Conservation (phyloP, 768 basidiomycete genomes). For the Kwoniella botswanensis region DNA sequence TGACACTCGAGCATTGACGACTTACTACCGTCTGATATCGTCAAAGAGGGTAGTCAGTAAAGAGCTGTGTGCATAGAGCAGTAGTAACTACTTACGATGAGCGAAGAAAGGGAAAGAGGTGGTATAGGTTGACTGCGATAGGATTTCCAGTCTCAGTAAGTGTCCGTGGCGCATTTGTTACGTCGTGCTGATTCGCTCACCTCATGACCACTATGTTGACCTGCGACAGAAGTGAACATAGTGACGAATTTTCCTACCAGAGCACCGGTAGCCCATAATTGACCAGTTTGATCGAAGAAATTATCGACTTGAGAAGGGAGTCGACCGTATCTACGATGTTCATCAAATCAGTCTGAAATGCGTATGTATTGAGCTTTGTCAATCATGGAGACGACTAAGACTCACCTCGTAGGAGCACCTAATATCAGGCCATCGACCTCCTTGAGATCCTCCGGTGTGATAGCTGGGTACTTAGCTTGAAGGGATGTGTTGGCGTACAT, state of each 20-base stretch:
- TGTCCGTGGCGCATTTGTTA: not conserved
- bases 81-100: slow-evolving; percentile 61
- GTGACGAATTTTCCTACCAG: slow-evolving; percentile 71
- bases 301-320: slow-evolving; percentile 52
- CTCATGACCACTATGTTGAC: slow-evolving; percentile 75
- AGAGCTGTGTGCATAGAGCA: not conserved
- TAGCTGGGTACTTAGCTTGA: slow-evolving; percentile 69
- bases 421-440: slow-evolving; percentile 71
- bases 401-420: slow-evolving; percentile 61
- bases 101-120: slow-evolving; percentile 65
- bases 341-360: not conserved
- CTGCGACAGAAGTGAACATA: slow-evolving; percentile 73
- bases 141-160: not conserved
- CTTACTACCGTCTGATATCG: slow-evolving; percentile 34
- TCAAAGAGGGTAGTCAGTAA: not conserved
- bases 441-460: slow-evolving; percentile 65
- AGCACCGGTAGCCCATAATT: slow-evolving; percentile 59
- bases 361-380: too few species aligned
- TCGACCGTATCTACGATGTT: slow-evolving; percentile 60
- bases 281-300: slow-evolving; percentile 71
- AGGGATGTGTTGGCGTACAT: slow-evolving; percentile 70
- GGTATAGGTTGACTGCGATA: slow-evolving; percentile 53
- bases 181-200: slow-evolving; percentile 15
- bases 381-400: not conserved
- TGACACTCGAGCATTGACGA: not conserved